Evolutionary conservation across 2,329 filamentous ascomycete species (phyloP).

Genomic region (Plenodomus tracheiphilus): DNA sequence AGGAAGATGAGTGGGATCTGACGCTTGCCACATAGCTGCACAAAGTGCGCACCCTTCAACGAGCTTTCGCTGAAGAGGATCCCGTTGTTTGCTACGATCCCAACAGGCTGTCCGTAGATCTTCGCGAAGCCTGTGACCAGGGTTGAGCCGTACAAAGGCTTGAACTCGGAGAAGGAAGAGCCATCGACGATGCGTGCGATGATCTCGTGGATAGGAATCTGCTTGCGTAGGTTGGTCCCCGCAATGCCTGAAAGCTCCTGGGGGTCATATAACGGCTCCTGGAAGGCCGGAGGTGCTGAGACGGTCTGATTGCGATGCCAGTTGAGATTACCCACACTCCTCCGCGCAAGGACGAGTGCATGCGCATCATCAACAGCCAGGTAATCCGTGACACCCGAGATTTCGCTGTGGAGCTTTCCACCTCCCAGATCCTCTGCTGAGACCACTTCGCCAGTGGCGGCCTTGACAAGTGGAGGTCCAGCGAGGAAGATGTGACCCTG

Average conservation of each 20-base stretch:
- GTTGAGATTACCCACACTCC: conserved; percentile 87
- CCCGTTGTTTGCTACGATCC: conserved; percentile 94
- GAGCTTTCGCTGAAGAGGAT: conserved; percentile 89
- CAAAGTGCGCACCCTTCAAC: conserved; percentile 94
- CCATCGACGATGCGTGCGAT: conserved; percentile 93
- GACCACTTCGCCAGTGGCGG: conserved; percentile 90
- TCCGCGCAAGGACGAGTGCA: conserved; percentile 79
- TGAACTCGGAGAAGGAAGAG: conserved; percentile 90
- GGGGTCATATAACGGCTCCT: conserved; percentile 79
- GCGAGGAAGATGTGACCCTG: conserved; percentile 98
- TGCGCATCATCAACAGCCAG: conserved; percentile 93
- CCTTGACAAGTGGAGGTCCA: conserved; percentile 91
- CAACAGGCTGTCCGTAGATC: conserved; percentile 88
- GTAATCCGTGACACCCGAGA: conserved; percentile 94
- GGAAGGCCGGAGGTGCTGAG: conserved; percentile 52
- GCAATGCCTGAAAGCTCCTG: conserved; percentile 86
- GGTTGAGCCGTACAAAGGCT: conserved; percentile 84
- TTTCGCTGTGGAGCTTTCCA: conserved; percentile 83
- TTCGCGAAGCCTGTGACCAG: conserved; percentile 86
- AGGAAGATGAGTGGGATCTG: conserved; percentile 89
- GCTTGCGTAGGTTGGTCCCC: conserved; percentile 83
- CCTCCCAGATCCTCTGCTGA: conserved; percentile 89
- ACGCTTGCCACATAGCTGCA: conserved; percentile 89
- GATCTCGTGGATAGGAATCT: conserved; percentile 83
- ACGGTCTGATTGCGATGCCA: conserved; percentile 63